phyloP scores from a whole-genome alignment of 208 protist species.

The Porcisia hertigi region DNA sequence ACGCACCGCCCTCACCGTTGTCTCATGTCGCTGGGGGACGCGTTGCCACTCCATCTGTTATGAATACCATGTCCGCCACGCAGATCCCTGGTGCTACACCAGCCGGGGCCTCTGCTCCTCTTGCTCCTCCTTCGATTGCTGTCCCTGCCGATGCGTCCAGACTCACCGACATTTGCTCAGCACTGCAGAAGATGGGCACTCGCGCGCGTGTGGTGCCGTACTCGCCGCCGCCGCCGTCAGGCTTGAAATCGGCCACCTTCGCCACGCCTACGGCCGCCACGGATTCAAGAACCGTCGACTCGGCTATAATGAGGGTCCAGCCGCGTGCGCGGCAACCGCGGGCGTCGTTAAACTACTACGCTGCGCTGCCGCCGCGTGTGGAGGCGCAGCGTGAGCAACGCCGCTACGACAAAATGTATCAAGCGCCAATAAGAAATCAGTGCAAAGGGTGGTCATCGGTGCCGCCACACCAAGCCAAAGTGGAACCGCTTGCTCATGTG shows the following conservation, averaged over 20 bases:
- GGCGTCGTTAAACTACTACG: neutral
- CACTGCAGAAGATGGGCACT: conserved; percentile 19
- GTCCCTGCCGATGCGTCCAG: neutral
- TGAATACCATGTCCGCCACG: neutral
- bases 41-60: neutral
- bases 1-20: neutral
- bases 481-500: neutral
- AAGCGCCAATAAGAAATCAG: neutral
- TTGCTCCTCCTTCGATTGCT: neutral
- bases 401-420: conserved; percentile 9
- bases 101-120: neutral
- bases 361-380: neutral
- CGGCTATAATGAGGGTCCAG: neutral
- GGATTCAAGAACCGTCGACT: neutral
- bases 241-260: neutral
- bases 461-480: neutral
- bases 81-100: neutral
- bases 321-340: neutral
- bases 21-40: neutral
- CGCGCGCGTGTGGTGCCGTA: neutral
- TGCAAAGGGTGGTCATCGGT: neutral
- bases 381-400: conserved; percentile 4
- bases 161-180: conserved; percentile 9
- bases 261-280: neutral
- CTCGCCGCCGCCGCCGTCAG: neutral